A percentile compares a stretch with the other conserved stretches of the same genome.
These are phyloP conservation scores for Xylaria sp. DNA, from an alignment of 2,329 filamentous ascomycete species.

Conservation along the genomic window DNA sequence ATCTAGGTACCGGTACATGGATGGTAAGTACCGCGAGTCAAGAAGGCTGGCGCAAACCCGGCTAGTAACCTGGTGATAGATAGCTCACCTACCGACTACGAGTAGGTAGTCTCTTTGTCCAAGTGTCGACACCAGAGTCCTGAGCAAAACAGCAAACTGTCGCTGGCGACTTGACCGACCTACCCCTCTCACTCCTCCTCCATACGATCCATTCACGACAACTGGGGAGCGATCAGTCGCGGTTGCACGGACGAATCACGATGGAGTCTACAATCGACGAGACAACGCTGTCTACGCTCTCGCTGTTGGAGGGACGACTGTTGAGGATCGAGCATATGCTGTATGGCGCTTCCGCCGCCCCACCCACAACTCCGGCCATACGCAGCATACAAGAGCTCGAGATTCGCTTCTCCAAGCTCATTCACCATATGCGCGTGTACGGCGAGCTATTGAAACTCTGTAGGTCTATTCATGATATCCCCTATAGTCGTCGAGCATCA, in stretches of 20 bases:
- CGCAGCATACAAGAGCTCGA: slow-evolving; percentile 48
- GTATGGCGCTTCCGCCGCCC: slow-evolving; percentile 41
- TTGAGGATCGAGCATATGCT: slow-evolving; percentile 55
- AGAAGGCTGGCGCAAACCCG: no score
- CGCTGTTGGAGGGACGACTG: slow-evolving; percentile 54
- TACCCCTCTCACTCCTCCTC: neutral
- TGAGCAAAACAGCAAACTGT: no score
- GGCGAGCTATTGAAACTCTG: slow-evolving; percentile 56
- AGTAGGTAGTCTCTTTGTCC: no score
- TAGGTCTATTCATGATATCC: slow-evolving; percentile 33
- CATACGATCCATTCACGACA: neutral
- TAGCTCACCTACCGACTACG: no score
- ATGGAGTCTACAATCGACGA: slow-evolving; percentile 41
- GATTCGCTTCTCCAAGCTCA: slow-evolving; percentile 45
- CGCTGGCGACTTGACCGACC: no score
- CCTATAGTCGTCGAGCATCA: neutral
- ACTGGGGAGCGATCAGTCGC: neutral
- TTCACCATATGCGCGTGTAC: slow-evolving; percentile 51
- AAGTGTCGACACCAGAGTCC: no score
- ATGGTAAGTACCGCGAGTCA: neutral
- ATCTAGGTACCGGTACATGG: neutral
- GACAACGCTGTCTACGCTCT: slow-evolving; percentile 51
- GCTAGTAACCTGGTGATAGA: no score
- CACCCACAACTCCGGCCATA: slow-evolving; percentile 38
- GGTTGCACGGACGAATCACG: neutral